Conservation (phyloP, 2,329 filamentous ascomycete genomes). For the Penicillium sp. region DNA sequence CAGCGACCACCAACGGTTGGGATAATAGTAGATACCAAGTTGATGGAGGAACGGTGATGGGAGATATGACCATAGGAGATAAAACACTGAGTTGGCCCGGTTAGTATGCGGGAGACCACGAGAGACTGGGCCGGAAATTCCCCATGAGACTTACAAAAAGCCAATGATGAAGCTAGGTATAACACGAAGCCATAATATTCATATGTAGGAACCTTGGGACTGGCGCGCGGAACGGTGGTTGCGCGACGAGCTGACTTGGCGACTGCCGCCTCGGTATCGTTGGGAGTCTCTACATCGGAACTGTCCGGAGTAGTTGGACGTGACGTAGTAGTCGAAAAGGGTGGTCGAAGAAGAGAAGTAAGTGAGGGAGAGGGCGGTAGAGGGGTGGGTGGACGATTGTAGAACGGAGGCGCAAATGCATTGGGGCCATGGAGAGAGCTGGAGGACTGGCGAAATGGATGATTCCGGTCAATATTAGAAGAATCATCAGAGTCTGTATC, state of each 20-base stretch:
- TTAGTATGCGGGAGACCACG: constrained; percentile 2
- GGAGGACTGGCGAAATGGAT: constrained; percentile 35
- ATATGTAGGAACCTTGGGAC: constrained; percentile 94
- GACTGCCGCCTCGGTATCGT: constrained; percentile 53
- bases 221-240: constrained; percentile 67
- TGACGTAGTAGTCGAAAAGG: constrained; percentile 59
- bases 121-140: not conserved
- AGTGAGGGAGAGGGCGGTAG: constrained; percentile 85
- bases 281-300: constrained; percentile 68
- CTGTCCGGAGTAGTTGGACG: constrained; percentile 89
- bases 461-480: constrained; percentile 27
- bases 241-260: constrained; percentile 52
- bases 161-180: constrained; percentile 76
- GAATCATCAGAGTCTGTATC: constrained; percentile 31
- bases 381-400: constrained; percentile 90
- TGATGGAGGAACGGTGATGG: constrained; percentile 85
- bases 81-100: constrained; percentile 41
- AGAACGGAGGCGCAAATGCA: constrained; percentile 74
- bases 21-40: constrained; percentile 91
- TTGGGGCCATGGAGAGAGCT: constrained; percentile 37
- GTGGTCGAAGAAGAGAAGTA: constrained; percentile 74
- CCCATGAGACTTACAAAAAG: constrained; percentile 57
- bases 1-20: constrained; percentile 93
- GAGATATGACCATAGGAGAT: constrained; percentile 76
- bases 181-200: constrained; percentile 99